Evolutionary conservation across 805 yeast species (phyloP).

Genomic region (Kuraishia borneana): DNA sequence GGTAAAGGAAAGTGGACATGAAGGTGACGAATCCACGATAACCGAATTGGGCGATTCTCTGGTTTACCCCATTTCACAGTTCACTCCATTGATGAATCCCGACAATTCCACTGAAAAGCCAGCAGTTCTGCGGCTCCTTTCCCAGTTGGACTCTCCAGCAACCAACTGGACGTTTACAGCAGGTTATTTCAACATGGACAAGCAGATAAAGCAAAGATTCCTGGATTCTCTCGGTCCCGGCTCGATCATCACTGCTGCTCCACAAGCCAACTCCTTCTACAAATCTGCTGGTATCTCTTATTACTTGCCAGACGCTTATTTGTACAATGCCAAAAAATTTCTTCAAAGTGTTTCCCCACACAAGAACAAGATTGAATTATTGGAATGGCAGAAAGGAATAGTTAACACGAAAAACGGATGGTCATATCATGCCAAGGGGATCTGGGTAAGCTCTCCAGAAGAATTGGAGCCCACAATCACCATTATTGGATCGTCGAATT

Average conservation of each 20-base stretch:
- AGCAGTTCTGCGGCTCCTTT: constrained; percentile 48
- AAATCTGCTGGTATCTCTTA: constrained; percentile 73
- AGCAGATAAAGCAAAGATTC: constrained; percentile 52
- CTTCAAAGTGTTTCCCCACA: constrained; percentile 37
- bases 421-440: constrained; percentile 97
- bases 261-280: constrained; percentile 89
- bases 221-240: constrained; percentile 50
- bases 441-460: constrained; percentile 64
- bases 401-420: constrained; percentile 80
- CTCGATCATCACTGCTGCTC: constrained; percentile 80
- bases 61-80: constrained; percentile 86
- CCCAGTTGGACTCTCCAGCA: constrained; percentile 40
- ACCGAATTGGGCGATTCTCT: constrained; percentile 28
- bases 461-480: constrained; percentile 59
- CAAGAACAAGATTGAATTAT: constrained; percentile 36
- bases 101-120: constrained; percentile 77
- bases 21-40: background rate
- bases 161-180: constrained; percentile 86
- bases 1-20: constrained; percentile 26
- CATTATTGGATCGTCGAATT: constrained; percentile 86
- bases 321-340: constrained; percentile 63
- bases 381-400: constrained; percentile 82
- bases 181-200: constrained; percentile 89
- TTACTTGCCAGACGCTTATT: constrained; percentile 78
- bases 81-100: constrained; percentile 64